phyloP scores from a whole-genome alignment of 495 filamentous ascomycete species.

The Cercophora scortea region DNA sequence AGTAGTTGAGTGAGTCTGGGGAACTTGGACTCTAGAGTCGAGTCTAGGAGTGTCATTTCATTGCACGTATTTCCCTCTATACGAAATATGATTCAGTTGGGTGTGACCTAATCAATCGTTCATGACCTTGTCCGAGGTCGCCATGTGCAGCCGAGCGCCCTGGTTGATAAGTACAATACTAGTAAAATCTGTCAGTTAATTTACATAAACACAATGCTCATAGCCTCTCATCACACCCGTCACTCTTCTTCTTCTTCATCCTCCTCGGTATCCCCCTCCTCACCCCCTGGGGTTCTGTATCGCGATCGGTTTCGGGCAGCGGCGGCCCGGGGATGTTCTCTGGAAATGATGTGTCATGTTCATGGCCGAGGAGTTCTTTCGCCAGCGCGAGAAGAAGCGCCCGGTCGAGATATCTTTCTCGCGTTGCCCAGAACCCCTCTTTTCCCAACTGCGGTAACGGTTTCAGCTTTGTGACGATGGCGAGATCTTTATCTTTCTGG shows the following conservation, averaged over 20 bases:
- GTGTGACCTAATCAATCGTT: too few species aligned
- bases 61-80: too few species aligned
- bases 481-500: too few species aligned
- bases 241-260: not conserved
- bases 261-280: not conserved
- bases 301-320: constrained; percentile 1
- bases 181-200: too few species aligned
- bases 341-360: constrained; percentile 7
- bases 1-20: too few species aligned
- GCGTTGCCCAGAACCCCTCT: constrained; percentile 13
- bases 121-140: too few species aligned
- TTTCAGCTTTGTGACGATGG: constrained; percentile 4
- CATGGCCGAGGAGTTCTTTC: constrained; percentile 17
- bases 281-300: not conserved
- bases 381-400: constrained; percentile 15
- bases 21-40: too few species aligned
- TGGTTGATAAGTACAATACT: too few species aligned
- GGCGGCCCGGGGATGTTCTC: constrained; percentile 6
- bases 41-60: too few species aligned
- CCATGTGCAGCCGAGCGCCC: too few species aligned
- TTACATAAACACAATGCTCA: too few species aligned
- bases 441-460: constrained; percentile 12
- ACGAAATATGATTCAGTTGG: too few species aligned
- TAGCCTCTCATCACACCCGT: not conserved
- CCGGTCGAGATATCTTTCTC: constrained; percentile 11